phyloP scores from a whole-genome alignment of 805 yeast genomes.

The Wickerhamomyces bovis region DNA sequence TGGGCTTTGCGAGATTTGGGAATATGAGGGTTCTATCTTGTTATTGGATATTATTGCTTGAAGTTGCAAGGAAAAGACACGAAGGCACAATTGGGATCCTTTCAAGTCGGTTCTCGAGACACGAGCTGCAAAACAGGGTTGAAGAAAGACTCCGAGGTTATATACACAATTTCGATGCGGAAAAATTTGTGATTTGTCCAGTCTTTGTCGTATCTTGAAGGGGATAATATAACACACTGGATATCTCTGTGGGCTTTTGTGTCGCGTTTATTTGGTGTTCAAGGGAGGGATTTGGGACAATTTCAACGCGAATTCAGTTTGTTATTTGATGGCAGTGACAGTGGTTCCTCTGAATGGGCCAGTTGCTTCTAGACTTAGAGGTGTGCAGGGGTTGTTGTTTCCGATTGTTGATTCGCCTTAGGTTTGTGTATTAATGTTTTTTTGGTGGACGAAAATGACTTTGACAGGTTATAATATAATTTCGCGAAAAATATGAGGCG shows the following conservation, averaged over 20 bases:
- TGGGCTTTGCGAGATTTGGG: neutral
- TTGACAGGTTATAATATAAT: neutral
- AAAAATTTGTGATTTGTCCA: neutral
- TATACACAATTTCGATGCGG: neutral
- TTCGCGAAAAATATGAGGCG: neutral
- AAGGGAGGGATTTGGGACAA: neutral
- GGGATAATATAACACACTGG: neutral
- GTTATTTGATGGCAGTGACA: neutral
- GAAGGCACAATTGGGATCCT: neutral
- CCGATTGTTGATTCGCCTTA: neutral
- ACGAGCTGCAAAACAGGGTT: neutral
- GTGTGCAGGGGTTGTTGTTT: neutral
- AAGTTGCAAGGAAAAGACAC: neutral
- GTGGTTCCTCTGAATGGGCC: neutral
- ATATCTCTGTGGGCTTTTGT: neutral
- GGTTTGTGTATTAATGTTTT: neutral
- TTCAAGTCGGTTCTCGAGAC: neutral
- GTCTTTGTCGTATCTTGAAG: neutral
- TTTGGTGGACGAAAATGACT: neutral
- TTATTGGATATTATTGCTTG: neutral
- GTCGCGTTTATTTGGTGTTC: neutral
- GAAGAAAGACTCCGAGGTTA: no score
- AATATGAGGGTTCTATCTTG: neutral
- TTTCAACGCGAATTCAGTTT: neutral
- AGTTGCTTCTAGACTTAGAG: neutral